Conservation (phyloP, 2,329 filamentous ascomycete genomes). For the Lasiodiplodia sp. region DNA sequence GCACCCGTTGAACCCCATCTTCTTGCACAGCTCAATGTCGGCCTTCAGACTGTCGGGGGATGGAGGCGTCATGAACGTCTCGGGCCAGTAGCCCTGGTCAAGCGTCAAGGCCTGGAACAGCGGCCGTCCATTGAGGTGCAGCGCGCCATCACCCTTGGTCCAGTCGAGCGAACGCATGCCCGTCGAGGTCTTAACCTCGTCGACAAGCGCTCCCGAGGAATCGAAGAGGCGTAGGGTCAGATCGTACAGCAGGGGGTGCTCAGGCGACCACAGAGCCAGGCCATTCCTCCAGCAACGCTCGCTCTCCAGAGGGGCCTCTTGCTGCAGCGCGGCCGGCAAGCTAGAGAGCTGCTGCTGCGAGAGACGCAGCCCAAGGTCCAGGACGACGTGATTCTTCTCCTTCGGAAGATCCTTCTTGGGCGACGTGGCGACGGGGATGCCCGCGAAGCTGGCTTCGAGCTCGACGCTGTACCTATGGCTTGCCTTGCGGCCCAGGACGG, state of each 20-base stretch:
- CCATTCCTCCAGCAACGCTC: slow-evolving; percentile 58
- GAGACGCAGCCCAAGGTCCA: slow-evolving; percentile 61
- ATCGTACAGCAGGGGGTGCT: slow-evolving; percentile 65
- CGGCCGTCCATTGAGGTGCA: slow-evolving; percentile 65
- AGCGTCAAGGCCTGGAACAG: slow-evolving; percentile 68
- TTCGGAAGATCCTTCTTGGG: slow-evolving; percentile 54
- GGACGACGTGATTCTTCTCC: slow-evolving; percentile 57
- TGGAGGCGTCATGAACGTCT: slow-evolving; percentile 67
- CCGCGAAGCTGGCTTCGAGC: slow-evolving; percentile 62
- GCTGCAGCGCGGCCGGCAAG: slow-evolving; percentile 48
- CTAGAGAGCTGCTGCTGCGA: slow-evolving; percentile 50
- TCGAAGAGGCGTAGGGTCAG: slow-evolving; percentile 60
- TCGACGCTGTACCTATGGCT: slow-evolving; percentile 59
- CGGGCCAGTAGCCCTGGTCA: slow-evolving; percentile 71
- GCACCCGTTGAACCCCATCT: slow-evolving; percentile 70
- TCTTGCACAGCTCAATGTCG: slow-evolving; percentile 65
- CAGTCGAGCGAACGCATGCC: slow-evolving; percentile 69
- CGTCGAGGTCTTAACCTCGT: slow-evolving; percentile 66
- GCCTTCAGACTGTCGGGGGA: slow-evolving; percentile 53
- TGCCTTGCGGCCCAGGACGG: slow-evolving; percentile 58
- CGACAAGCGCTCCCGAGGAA: slow-evolving; percentile 53
- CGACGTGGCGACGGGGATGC: slow-evolving; percentile 55
- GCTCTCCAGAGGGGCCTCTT: slow-evolving; percentile 48
- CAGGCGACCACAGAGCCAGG: slow-evolving; percentile 69
- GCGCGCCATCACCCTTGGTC: slow-evolving; percentile 64